Evolutionary conservation across 495 filamentous ascomycete genomes (phyloP).

Genomic region (Hypomontagnella monticulosa): DNA sequence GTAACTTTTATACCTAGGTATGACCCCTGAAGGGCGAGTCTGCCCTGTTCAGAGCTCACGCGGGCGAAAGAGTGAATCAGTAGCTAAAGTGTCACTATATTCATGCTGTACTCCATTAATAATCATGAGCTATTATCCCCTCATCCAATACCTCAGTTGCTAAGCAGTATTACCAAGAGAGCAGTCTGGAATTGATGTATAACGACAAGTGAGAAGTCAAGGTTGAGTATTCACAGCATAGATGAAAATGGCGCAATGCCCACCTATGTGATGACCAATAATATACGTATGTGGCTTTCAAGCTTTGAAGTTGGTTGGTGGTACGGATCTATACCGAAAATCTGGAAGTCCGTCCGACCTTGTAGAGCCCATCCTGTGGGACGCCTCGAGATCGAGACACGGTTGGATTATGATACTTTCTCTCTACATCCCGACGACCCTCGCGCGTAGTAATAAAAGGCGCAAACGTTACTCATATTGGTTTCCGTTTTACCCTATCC

Average conservation of each 20-base stretch:
- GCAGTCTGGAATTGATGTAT: background rate
- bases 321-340: constrained; percentile 31
- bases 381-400: constrained; percentile 8
- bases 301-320: constrained; percentile 5
- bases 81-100: too few relatives aligned
- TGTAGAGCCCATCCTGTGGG: constrained; percentile 8
- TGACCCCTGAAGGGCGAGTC: too few relatives aligned
- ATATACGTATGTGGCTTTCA: constrained; percentile 35
- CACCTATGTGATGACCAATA: background rate
- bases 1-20: too few relatives aligned
- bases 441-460: constrained; percentile 22
- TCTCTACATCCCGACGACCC: constrained; percentile 7
- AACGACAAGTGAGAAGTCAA: background rate
- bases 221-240: background rate
- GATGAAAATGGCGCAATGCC: background rate
- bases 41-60: too few relatives aligned
- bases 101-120: too few relatives aligned
- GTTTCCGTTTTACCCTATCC: constrained; percentile 8
- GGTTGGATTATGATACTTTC: background rate
- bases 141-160: too few relatives aligned
- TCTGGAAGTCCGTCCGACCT: constrained; percentile 26
- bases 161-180: too few relatives aligned
- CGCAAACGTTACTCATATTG: constrained; percentile 4
- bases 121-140: too few relatives aligned
- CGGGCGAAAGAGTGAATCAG: too few relatives aligned